Evolutionary conservation across 1,284 basidiomycete species (phyloP), one percentile per base, ranked within the genome.

Genomic region (Cutaneotrichosporon sp.): DNA sequence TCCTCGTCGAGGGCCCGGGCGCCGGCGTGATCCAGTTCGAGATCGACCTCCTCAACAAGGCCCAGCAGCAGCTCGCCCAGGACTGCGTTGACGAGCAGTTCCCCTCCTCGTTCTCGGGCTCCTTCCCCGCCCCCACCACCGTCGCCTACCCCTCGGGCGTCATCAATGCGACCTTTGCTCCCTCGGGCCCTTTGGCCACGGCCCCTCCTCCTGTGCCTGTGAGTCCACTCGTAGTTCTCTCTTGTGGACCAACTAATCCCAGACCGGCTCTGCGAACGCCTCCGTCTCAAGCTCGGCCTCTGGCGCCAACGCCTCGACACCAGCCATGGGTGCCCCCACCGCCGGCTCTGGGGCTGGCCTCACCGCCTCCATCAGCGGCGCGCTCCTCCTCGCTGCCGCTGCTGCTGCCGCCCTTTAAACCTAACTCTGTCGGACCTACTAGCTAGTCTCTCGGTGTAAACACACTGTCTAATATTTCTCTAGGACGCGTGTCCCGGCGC

Each of bases 11-110:
- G 46, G 55, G 55, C 36, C 61, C 50, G 2, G 31, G 36, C 42
- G 21, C 50, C 46, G 36, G 53, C 30, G 31, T 47, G 18, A 58
- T 40, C 51, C 57, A 56, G 46, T 59, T 52, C 56, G 34, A 61
- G 52, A 51, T 65, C 36, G 64, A 65, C 64, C 50, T 65, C 31
- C 64, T 65, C 57, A 65, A 65, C 60, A 26, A 11, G 36, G 64
- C 64, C 11, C 64, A 65, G 52, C 64, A 65, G 64, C 32, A 58
- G 56, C 64, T 65, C 60, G 64, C 60, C 5, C 60, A 61, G 60
- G 34, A 38, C 46, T 65, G 64, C 36, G 18, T 65, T 57, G 57
- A 62, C 16, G 51, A 34, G 5, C 13, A 31, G 14, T 59, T 30
- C 60, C 64, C 64, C 21, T 18, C 49, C 32, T 13, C 6, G 30